Base-by-base conservation (phyloP, 2,329 filamentous ascomycete species). In the Fusarium sp. region DNA sequence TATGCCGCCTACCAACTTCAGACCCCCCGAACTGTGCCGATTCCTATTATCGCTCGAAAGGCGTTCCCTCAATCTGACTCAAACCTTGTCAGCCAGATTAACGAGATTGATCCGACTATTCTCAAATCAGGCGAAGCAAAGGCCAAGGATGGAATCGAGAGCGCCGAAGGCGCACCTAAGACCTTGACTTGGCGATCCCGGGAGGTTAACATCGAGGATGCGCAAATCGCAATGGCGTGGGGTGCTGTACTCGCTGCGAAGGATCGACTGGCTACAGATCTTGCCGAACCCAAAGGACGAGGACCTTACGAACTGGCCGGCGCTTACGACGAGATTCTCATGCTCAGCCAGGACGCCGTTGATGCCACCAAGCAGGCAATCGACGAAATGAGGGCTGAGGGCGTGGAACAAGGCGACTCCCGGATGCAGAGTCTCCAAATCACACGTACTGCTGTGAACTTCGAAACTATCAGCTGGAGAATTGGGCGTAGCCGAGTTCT, bases 1-100 rank as follows among this genome's bases (percentile, higher is more conserved):
- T 98, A 96, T 78, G 94, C 94, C 35, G 94, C 96, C 19, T 98
- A 98, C 78, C 94, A 97, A 79, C 86, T 94, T 76, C 92, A 95
- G 77, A 87, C 97, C 32, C 92, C 95, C 1, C 89, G 96, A 43
- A 97, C 94, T 3, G 87, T 94, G 54, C 90, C 94, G 4, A 90
- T 97, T 48, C 86, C 91, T 1, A 87, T 89, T 9, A 92, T 98
- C 67, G 92, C 93, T 4, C 89, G 90, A 71, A 90, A 91, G 69
- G 90, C 90, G 63, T 97, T 98, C 71, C 90, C 92, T 3, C 82
- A 83, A 13, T 86, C 88, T 24, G 86, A 93, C 63, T 75, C 81
- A 2, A 79, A 84, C 10, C 81, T 97, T 15, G 86, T 92, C 1
- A 79, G 85, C 28, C 85, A 89, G 58, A 85, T 98, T 43, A 89